Conservation (phyloP, 106 monocot species). For the Dioscorea dumetorum region DNA sequence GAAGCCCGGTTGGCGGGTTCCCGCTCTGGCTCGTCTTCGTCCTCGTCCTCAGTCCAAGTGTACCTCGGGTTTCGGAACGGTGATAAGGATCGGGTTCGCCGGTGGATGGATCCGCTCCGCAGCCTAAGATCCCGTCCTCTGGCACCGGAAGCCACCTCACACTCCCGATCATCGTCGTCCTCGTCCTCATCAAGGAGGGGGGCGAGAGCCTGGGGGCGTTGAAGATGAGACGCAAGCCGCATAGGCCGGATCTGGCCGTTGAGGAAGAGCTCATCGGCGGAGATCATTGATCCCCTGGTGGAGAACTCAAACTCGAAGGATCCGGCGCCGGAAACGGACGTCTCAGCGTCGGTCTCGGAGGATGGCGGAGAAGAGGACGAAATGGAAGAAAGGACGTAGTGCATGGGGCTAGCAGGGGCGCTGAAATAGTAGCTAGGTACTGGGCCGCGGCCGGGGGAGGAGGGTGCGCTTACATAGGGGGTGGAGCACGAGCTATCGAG, state of each 20-base stretch:
- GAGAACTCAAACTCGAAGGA: constrained; percentile 76
- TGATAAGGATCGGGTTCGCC: constrained; percentile 85
- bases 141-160: background rate
- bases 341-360: background rate
- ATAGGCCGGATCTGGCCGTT: constrained; percentile 89
- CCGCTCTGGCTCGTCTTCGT: constrained; percentile 1
- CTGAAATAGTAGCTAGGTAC: constrained; percentile 53
- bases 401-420: constrained; percentile 75
- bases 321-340: background rate
- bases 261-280: constrained; percentile 81
- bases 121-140: constrained; percentile 57
- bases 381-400: constrained; percentile 32
- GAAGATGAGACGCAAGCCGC: constrained; percentile 53
- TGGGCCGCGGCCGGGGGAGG: constrained; percentile 43
- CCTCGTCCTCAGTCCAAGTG: constrained; percentile 37
- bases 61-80: constrained; percentile 46
- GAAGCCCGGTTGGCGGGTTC: background rate
- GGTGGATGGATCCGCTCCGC: constrained; percentile 69
- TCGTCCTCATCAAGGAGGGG: constrained; percentile 45
- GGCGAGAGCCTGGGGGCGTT: constrained; percentile 40
- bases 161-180: constrained; percentile 29
- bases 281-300: constrained; percentile 40
- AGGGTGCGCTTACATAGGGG: constrained; percentile 61
- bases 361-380: background rate
- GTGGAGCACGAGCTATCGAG: constrained; percentile 7